Percentiles rank a stretch among this genome's conserved stretches.
These are phyloP conservation scores for Yarrowia sp. DNA, from an alignment of 805 yeast genomes.

Conservation along the genomic window DNA sequence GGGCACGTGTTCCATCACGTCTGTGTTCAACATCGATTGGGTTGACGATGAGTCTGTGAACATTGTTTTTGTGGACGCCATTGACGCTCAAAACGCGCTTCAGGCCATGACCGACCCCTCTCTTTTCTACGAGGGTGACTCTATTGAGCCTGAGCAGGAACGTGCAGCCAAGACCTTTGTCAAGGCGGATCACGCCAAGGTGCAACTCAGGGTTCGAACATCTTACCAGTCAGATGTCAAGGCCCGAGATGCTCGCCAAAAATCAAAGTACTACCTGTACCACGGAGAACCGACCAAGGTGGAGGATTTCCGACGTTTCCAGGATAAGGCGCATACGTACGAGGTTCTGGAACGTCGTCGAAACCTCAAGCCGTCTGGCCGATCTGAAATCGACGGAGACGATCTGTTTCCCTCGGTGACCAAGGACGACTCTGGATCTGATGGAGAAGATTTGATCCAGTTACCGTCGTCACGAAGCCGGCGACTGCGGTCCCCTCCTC, in stretches of 20 bases:
- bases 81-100: constrained; percentile 54
- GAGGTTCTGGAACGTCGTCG: constrained; percentile 36
- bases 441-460: constrained; percentile 11
- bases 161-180: constrained; percentile 51
- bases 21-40: constrained; percentile 35
- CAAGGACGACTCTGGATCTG: constrained; percentile 18
- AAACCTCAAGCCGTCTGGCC: constrained; percentile 34
- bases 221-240: constrained; percentile 64
- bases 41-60: constrained; percentile 50
- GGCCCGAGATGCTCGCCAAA: constrained; percentile 61
- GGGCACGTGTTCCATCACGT: constrained; percentile 17
- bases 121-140: constrained; percentile 44
- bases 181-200: constrained; percentile 49
- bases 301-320: constrained; percentile 43
- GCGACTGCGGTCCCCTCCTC: background rate
- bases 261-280: constrained; percentile 67
- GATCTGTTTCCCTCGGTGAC: constrained; percentile 52
- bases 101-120: constrained; percentile 50
- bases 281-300: constrained; percentile 71
- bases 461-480: background rate
- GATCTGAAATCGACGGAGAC: constrained; percentile 45
- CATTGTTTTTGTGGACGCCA: constrained; percentile 57
- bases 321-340: constrained; percentile 36
- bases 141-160: constrained; percentile 42
- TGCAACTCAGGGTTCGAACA: constrained; percentile 55